Evolutionary conservation across 2,329 filamentous ascomycete species (phyloP), one percentile per base, ranked within the genome.

Genomic region (Fusarium goolgardi): DNA sequence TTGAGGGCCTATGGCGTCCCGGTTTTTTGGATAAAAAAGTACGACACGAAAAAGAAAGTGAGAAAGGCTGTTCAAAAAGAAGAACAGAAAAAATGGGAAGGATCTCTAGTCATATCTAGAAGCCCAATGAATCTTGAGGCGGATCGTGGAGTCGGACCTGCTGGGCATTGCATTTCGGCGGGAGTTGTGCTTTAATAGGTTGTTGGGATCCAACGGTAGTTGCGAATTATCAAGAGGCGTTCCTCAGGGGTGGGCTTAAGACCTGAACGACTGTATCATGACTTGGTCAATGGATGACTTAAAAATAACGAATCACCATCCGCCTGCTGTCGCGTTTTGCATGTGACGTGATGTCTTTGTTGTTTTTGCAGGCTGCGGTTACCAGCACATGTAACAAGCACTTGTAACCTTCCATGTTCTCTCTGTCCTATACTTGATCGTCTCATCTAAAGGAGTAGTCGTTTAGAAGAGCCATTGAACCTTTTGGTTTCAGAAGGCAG

Each of bases 111-210:
- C 51, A 37, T 35, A 54, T 41, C 59, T 56, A 37, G 35, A 71
- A 55, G 44, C 46, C 50, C 66, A 47, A 27, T 40, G 31, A 40
- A 37, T 41, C 45, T 39, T 49, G 63, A 60, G 56, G 44, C 47
- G 59, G 61, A 67, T 46, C 46, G 63, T 16, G 54, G 63, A 57
- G 63, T 51, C 43, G 63, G 71, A 73, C 59, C 49, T 46, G 47
- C 57, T 44, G 46, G 70, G 55, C 56, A 73, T 71, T 74, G 72
- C 69, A 74, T 74, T 74, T 74, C 57, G 70, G 72, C 59, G 55
- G 72, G 72, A 74, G 71, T 74, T 73, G 63, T 71, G 59, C 52
- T 66, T 69, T 62, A 51, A 51, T 51, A n/a, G 34, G 47, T 51
- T 40, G 47, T 51, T 51, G 23, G 46, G 46, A 23, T 29, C 34